Conservation (phyloP, 768 basidiomycete genomes). For the Psilocybe sp. region DNA sequence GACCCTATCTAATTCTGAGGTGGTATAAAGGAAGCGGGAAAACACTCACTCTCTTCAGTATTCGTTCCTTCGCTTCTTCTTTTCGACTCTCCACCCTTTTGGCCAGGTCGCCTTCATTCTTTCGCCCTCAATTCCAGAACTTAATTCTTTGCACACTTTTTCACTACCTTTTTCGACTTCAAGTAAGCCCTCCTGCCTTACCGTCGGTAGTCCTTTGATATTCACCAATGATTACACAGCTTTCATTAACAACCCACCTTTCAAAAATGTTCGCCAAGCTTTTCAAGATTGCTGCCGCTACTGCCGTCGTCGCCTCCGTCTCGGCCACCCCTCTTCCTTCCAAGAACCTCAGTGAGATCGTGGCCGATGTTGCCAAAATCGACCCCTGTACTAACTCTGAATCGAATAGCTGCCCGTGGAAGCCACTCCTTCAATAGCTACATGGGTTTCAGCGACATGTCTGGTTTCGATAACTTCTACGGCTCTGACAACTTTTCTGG, state of each 20-base stretch:
- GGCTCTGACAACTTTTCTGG: conserved; percentile 42
- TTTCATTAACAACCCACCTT: conserved; percentile 13
- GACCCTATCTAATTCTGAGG: too few relatives aligned
- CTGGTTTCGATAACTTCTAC: conserved; percentile 44
- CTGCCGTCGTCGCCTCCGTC: conserved; percentile 27
- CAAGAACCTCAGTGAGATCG: conserved; percentile 12
- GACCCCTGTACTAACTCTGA: background rate
- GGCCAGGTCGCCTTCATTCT: conserved; percentile 35
- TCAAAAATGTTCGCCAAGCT: conserved; percentile 37
- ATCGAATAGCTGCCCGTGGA: conserved; percentile 6
- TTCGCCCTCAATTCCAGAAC: conserved; percentile 19
- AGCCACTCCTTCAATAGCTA: conserved; percentile 32
- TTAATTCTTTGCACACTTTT: conserved; percentile 26
- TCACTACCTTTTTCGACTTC: conserved; percentile 17
- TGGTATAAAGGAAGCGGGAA: conserved; percentile 5
- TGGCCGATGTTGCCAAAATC: background rate
- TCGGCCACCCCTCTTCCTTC: conserved; percentile 18
- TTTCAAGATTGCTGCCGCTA: conserved; percentile 24
- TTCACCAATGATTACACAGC: conserved; percentile 5
- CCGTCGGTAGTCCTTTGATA: background rate
- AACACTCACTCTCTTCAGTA: conserved; percentile 16
- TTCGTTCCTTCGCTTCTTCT: conserved; percentile 24
- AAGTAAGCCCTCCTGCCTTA: conserved; percentile 14
- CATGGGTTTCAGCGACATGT: conserved; percentile 32
- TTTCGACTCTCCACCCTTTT: conserved; percentile 21